Base-by-base conservation (phyloP, 805 yeast species). In the Candida ovalis region DNA sequence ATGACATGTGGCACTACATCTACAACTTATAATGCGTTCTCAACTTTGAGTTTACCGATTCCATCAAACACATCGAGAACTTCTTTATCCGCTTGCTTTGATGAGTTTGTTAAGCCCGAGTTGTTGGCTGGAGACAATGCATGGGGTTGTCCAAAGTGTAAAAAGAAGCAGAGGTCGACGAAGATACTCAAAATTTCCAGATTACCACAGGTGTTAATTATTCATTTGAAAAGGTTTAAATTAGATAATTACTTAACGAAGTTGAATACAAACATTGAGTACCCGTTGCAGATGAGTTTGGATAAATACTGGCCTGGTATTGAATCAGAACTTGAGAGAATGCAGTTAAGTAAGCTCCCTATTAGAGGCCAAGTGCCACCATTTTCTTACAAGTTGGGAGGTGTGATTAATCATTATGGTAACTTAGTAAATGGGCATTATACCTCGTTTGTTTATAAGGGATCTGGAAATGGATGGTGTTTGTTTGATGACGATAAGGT, bases 381-480 rank as follows among this genome's bases (percentile, higher is more conserved):
- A 2, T 91, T 89, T 67, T 71, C 76, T 24, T 91, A 90, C 64
- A 78, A 78, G 51, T 65, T 91, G 21, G 85, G 79, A 59, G 96
- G 87, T 0, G 96, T 90, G 1, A 88, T 88, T 15, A 82, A 88
- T 55, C 97, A 91, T 65, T 81, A 70, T 52, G 97, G 97, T 12
- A 82, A 86, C 36, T 72, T 91, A 35, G 78, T 82, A 38, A 86
- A 91, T 8, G 97, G 97, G 0, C 97, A 91, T 66, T 91, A 91
- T 66, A 91, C 97, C 0, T 71, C 96, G 1, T 87, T 74, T 60
- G 92, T 88, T 4, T 70, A 81, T 60, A 88, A 88, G 58, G 47
- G 40, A 15, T 24, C 21, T 13, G 82, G 81, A 23, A 70, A 71
- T 47, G 85, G 82, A 1, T 90, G 96, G 96, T 81, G 87, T 58